Evolutionary conservation across 441 rosid species (phyloP).

Genomic region (Francoa sonchifolia): DNA sequence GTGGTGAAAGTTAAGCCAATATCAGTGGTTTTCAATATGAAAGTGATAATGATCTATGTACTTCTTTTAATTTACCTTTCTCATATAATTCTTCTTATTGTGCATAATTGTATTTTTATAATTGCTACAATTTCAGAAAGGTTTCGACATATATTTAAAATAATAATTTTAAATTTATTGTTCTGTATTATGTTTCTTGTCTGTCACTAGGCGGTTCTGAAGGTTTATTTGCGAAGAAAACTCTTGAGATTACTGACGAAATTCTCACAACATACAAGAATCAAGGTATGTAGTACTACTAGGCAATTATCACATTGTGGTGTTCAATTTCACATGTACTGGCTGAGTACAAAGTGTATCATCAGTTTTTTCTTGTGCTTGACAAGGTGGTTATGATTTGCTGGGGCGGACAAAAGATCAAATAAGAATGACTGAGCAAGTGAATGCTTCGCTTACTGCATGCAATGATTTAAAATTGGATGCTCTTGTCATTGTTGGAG

Average conservation of each 20-base stretch:
- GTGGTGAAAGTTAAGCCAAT: no score
- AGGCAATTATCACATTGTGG: conserved; percentile 6
- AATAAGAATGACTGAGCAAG: conserved; percentile 92
- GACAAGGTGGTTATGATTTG: conserved; percentile 91
- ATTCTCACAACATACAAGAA: conserved; percentile 77
- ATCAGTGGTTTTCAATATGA: no score
- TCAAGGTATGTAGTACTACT: conserved; percentile 47
- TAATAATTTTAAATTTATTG: no score
- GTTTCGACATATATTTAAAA: no score
- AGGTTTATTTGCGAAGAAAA: conserved; percentile 89
- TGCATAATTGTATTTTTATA: no score
- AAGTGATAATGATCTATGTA: no score
- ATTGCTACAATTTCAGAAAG: no score
- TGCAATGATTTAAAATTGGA: conserved; percentile 87
- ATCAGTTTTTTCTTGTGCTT: conserved; percentile 11
- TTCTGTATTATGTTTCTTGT: no score
- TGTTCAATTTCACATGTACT: conserved; percentile 9
- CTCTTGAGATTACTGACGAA: conserved; percentile 73
- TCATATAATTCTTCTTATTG: no score
- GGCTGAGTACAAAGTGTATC: no score
- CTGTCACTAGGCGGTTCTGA: conserved; percentile 77
- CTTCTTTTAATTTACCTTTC: no score
- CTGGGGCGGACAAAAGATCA: conserved; percentile 96
- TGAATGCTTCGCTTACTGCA: conserved; percentile 66
- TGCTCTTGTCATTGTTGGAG: conserved; percentile 95